Percentiles rank a stretch among this genome's conserved stretches.
Evolutionary conservation across 345 rosid species (phyloP).

Genomic region (Populus nigra): DNA sequence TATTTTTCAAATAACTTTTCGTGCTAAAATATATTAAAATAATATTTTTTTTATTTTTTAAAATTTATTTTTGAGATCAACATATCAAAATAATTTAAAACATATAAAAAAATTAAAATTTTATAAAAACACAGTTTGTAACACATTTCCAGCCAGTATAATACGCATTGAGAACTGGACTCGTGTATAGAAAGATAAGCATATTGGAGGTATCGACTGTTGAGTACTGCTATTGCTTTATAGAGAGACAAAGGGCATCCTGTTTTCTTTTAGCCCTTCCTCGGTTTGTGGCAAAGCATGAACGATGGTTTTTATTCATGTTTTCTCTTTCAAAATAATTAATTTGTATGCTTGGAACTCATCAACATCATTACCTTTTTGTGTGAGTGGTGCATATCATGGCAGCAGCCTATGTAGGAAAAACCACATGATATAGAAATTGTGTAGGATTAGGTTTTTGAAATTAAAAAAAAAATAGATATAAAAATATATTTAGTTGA

Average conservation of each 20-base stretch:
- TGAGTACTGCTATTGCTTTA: slow-evolving; percentile 25
- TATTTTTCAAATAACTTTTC: too few relatives aligned
- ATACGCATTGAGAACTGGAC: not conserved
- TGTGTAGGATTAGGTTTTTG: not conserved
- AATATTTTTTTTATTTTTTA: too few relatives aligned
- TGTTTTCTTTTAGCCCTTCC: slow-evolving; percentile 13
- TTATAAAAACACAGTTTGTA: too few relatives aligned
- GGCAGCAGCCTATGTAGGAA: not conserved
- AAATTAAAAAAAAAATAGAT: too few relatives aligned
- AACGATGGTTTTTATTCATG: not conserved
- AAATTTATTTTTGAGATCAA: too few relatives aligned
- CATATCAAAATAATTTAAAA: too few relatives aligned
- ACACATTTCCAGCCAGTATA: too few relatives aligned
- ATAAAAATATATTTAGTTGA: too few relatives aligned
- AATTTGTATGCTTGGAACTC: not conserved
- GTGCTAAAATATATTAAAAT: too few relatives aligned
- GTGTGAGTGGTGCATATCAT: not conserved
- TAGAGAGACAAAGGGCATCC: slow-evolving; percentile 33
- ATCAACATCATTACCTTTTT: slow-evolving; percentile 34
- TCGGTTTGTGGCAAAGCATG: slow-evolving; percentile 25
- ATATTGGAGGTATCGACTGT: slow-evolving; percentile 4
- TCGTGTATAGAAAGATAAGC: slow-evolving; percentile 4
- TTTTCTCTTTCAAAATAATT: not conserved
- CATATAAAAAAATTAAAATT: too few relatives aligned
- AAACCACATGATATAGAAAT: slow-evolving; percentile 13